A percentile compares a stretch with the other conserved stretches of the same genome.
Conservation (phyloP, 1,139 yeast genomes). For the Diutina neorugosa region DNA sequence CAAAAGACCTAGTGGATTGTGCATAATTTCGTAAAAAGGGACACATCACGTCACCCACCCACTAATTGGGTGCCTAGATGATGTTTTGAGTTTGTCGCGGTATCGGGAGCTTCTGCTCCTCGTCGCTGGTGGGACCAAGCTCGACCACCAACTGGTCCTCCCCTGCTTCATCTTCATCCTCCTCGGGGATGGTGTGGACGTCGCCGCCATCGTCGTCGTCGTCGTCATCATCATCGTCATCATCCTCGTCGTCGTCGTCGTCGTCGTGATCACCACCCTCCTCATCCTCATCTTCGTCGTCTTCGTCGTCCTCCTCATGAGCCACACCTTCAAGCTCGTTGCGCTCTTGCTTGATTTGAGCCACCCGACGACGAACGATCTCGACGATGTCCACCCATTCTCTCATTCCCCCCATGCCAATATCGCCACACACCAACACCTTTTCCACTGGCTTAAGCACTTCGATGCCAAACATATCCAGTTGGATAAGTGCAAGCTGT, state of each 20-base stretch:
- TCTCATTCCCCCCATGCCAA: constrained; percentile 97
- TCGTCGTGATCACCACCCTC: constrained; percentile 17
- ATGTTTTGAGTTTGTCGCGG: not conserved
- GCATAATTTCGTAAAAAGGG: not conserved
- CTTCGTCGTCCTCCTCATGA: constrained; percentile 11
- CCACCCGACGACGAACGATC: constrained; percentile 45
- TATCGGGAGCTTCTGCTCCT: not conserved
- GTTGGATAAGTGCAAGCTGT: constrained; percentile 49
- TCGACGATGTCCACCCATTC: constrained; percentile 94
- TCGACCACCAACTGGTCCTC: not conserved
- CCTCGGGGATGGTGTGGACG: constrained; percentile 1
- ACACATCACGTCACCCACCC: not conserved
- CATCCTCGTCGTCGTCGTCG: constrained; percentile 17
- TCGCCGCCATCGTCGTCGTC: constrained; percentile 20
- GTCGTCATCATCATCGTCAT: constrained; percentile 20
- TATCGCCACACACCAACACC: constrained; percentile 88
- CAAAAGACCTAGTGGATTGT: not conserved
- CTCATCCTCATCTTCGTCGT: constrained; percentile 10
- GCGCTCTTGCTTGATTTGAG: constrained; percentile 18
- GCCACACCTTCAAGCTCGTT: constrained; percentile 7
- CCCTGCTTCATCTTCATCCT: not conserved
- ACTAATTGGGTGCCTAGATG: not conserved
- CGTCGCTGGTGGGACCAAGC: not conserved
- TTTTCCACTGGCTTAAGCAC: constrained; percentile 88
- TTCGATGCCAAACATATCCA: constrained; percentile 45